These are phyloP conservation scores for Lactifluus volemus DNA, from an alignment of 768 basidiomycete species.

Conservation along the genomic window DNA sequence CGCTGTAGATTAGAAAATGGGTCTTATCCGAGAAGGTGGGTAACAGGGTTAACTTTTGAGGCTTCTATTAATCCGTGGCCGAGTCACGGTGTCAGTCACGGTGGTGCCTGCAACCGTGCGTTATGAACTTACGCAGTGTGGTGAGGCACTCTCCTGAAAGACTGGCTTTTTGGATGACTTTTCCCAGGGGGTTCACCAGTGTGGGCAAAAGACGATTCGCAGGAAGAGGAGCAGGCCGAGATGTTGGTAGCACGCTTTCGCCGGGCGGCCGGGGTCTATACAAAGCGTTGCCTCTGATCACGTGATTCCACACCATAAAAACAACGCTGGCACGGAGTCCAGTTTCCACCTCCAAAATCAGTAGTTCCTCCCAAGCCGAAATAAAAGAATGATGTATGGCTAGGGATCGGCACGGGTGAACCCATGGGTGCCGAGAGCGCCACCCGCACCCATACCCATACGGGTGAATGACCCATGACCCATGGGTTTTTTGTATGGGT, in stretches of 20 bases:
- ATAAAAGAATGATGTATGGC: no score
- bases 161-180: slow-evolving; percentile 33
- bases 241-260: neutral
- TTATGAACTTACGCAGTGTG: slow-evolving; percentile 33
- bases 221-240: slow-evolving; percentile 24
- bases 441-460: no score
- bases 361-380: no score
- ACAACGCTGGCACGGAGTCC: no score
- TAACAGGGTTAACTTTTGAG: slow-evolving; percentile 22
- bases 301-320: no score
- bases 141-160: slow-evolving; percentile 43
- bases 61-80: neutral
- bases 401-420: no score
- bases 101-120: slow-evolving; percentile 28
- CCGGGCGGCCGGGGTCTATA: no score
- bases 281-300: no score
- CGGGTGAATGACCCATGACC: no score
- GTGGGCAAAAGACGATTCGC: slow-evolving; percentile 21
- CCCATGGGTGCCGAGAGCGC: no score
- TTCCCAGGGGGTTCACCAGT: slow-evolving; percentile 58
- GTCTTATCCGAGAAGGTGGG: slow-evolving; percentile 59
- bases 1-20: slow-evolving; percentile 57
- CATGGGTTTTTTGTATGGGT: no score
- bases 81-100: slow-evolving; percentile 22
- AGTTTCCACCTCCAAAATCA: no score